These are phyloP conservation scores for Rhodamnia argentea DNA, from an alignment of 345 rosid genomes.

Conservation along the genomic window DNA sequence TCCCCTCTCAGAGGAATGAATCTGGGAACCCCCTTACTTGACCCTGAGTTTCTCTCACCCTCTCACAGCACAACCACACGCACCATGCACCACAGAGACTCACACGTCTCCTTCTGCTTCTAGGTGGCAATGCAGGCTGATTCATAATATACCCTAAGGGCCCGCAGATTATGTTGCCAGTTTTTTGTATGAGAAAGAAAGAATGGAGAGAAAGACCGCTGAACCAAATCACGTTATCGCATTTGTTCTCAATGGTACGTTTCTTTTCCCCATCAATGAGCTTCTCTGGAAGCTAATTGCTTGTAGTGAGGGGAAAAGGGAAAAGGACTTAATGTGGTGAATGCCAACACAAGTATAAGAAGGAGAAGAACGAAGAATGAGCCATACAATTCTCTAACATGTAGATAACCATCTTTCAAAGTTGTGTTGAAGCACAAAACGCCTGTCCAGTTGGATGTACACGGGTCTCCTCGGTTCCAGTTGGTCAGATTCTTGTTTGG, in stretches of 20 bases:
- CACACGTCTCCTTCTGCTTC: not conserved
- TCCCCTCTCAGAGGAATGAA: no score
- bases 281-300: not conserved
- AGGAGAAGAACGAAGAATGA: not conserved
- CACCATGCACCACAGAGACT: not conserved
- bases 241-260: not conserved
- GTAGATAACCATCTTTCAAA: conserved; percentile 62
- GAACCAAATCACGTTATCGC: not conserved
- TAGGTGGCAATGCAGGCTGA: not conserved
- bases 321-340: not conserved
- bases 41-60: no score
- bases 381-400: conserved; percentile 63
- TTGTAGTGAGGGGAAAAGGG: not conserved
- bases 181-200: not conserved
- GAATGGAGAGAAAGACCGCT: not conserved
- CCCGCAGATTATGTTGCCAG: not conserved
- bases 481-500: conserved; percentile 45
- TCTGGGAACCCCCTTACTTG: no score
- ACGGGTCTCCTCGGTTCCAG: conserved; percentile 83
- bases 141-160: not conserved
- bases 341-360: not conserved
- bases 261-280: not conserved
- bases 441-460: conserved; percentile 87
- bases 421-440: conserved; percentile 53
- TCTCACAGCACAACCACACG: not conserved